Evolutionary conservation across 176 grass and related monocot species (phyloP).

Genomic region (Carex kokanica): DNA sequence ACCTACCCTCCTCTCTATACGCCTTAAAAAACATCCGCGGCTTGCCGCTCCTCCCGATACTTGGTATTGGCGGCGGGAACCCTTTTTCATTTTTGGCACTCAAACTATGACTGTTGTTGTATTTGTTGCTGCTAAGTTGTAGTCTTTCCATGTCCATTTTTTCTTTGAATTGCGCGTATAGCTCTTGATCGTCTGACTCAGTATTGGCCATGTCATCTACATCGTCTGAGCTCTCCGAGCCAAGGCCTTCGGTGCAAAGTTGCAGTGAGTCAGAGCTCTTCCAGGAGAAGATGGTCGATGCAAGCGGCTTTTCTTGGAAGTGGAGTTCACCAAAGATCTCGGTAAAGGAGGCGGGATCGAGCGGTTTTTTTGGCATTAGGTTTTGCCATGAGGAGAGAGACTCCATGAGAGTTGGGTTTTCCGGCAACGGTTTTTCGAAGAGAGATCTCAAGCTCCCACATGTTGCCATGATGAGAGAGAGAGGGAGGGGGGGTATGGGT

Average conservation of each 20-base stretch:
- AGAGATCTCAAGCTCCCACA: slow-evolving; percentile 65
- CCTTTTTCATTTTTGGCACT: slow-evolving; percentile 4
- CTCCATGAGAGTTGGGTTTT: slow-evolving; percentile 85
- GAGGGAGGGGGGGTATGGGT: slow-evolving; percentile 5
- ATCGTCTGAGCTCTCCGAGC: slow-evolving; percentile 73
- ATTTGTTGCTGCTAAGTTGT: background rate
- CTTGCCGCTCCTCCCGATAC: slow-evolving; percentile 57
- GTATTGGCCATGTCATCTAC: slow-evolving; percentile 53
- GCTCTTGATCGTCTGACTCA: slow-evolving; percentile 20
- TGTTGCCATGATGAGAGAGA: slow-evolving; percentile 44
- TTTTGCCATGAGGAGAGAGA: slow-evolving; percentile 70
- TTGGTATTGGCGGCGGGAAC: slow-evolving; percentile 72
- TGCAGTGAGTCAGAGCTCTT: slow-evolving; percentile 43
- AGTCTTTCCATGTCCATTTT: background rate
- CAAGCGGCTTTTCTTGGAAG: slow-evolving; percentile 54
- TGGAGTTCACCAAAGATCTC: slow-evolving; percentile 97
- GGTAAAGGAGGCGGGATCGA: slow-evolving; percentile 61
- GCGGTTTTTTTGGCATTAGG: slow-evolving; percentile 39
- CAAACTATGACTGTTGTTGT: background rate
- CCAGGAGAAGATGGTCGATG: slow-evolving; percentile 41
- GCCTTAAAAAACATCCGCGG: slow-evolving; percentile 56
- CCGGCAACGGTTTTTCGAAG: slow-evolving; percentile 88
- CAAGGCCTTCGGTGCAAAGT: slow-evolving; percentile 84
- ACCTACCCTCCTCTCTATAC: slow-evolving; percentile 45
- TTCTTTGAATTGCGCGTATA: background rate